Evolutionary conservation across 257 asterid genomes (phyloP), one percentile per base, ranked within the genome.

Genomic region (Echites panduratus): DNA sequence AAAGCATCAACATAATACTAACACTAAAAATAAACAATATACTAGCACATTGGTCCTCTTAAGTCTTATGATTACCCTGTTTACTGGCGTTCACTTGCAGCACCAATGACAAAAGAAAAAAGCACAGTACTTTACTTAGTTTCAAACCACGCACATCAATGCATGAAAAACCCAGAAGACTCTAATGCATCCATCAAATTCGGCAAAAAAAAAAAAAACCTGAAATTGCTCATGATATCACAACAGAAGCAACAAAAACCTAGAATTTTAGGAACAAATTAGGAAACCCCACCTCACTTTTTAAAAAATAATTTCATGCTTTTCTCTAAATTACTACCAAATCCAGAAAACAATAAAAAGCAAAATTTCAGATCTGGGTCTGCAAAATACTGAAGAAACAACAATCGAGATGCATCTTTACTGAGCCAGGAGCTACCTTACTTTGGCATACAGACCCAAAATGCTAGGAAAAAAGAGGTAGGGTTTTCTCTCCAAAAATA

Each of bases 351-450:
- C 20, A 76, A 70, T n/a, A 35, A 41, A 70, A 10, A 20, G 58
- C 54, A 48, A 76, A 22, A 19, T 76, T 70, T 19, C 75, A 70
- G 79, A 76, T 70, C 72, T 70, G 68, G 58, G 70, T 9, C 70
- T 43, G 29, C 24, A 9, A 40, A 62, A 53, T 44, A 76, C 12
- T 6, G 71, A 27, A 29, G 27, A 2, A 47, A 76, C 52, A 70
- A 13, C 44, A 68, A 70, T n/a, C 20, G 27, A 44, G 59, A 70
- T 50, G 65, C 79, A 70, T 24, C 68, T 50, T 58, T 64, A 62
- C 61, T 70, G 40, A 70, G 57, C 65, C 19, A 41, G 47, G 40
- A 68, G 79, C 72, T 22, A 64, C 67, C 75, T 70, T 27, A 63
- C 75, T 72, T 52, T 50, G 19, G 40, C 27, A 59, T 52, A 40